A percentile compares a stretch with the other conserved stretches of the same genome.
Evolutionary conservation across 192 early-diverging fungal genomes (phyloP).

Genomic region (Funneliformis geosporum): DNA sequence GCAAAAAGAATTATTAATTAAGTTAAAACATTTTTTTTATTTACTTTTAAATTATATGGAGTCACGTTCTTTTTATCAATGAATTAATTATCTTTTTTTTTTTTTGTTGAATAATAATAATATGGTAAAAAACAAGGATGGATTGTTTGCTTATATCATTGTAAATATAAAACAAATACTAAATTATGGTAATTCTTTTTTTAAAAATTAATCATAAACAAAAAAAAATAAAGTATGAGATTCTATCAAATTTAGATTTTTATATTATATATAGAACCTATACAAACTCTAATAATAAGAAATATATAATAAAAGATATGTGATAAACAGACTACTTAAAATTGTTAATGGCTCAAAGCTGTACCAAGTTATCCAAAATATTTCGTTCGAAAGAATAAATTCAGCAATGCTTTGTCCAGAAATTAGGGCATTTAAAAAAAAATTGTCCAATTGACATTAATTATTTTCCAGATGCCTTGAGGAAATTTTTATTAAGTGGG

Average conservation of each 20-base stretch:
- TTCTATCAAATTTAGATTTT: constrained; percentile 1
- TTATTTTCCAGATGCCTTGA: background rate
- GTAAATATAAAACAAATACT: background rate
- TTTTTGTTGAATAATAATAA: background rate
- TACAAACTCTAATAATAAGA: background rate
- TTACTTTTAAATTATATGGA: background rate
- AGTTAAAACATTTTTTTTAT: background rate
- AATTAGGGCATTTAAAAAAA: background rate
- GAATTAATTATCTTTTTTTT: background rate
- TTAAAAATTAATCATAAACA: background rate
- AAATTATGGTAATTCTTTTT: background rate
- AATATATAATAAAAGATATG: background rate
- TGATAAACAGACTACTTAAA: background rate
- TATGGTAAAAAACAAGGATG: background rate
- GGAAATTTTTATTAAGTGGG: background rate
- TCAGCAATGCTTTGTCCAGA: background rate
- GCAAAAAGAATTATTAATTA: background rate
- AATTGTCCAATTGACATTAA: background rate
- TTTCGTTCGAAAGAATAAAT: background rate
- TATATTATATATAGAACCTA: constrained; percentile 1
- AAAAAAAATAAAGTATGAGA: background rate
- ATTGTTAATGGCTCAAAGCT: background rate
- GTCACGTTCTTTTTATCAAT: background rate
- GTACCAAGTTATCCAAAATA: background rate
- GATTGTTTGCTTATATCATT: background rate